phyloP scores from a whole-genome alignment of 352 stramenopile species.

The Elongisporangium senticosum region DNA sequence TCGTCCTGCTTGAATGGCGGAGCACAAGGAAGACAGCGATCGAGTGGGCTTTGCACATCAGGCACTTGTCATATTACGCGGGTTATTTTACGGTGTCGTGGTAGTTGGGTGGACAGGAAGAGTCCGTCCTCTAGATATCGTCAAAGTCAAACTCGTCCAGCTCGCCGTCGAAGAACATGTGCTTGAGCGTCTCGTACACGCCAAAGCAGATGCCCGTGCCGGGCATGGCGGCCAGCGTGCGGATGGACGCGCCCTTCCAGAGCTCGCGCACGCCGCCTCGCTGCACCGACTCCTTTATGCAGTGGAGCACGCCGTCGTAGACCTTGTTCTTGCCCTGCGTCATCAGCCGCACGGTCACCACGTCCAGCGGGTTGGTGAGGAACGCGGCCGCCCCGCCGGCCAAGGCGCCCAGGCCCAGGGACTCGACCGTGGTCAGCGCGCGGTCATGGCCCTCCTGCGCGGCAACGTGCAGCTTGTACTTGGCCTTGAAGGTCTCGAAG shows the following conservation, averaged over 20 bases:
- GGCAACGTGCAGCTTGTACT: conserved; percentile 34
- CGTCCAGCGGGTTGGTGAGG: conserved; percentile 76
- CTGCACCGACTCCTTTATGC: conserved; percentile 45
- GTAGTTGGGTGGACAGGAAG: no score
- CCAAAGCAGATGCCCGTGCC: conserved; percentile 81
- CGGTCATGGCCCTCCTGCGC: conserved; percentile 23
- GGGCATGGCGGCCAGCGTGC: conserved; percentile 71
- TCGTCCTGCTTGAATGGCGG: no score
- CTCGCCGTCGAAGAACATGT: conserved; percentile 58
- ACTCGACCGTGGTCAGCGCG: conserved; percentile 44
- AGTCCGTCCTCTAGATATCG: conserved; percentile 12
- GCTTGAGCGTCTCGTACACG: conserved; percentile 83
- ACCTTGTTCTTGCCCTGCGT: conserved; percentile 66
- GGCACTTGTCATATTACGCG: no score
- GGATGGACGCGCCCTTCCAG: conserved; percentile 65
- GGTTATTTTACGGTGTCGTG: no score
- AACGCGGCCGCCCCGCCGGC: conserved; percentile 59
- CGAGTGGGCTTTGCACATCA: no score
- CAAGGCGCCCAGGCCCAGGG: conserved; percentile 45
- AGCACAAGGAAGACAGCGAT: no score
- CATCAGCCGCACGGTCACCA: conserved; percentile 80
- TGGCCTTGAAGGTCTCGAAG: conserved; percentile 68
- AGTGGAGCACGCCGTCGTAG: conserved; percentile 59
- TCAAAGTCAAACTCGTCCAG: conserved; percentile 65
- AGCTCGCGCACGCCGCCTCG: conserved; percentile 52